Conservation (phyloP, 1,284 basidiomycete genomes). For the Sparassis latifolia region DNA sequence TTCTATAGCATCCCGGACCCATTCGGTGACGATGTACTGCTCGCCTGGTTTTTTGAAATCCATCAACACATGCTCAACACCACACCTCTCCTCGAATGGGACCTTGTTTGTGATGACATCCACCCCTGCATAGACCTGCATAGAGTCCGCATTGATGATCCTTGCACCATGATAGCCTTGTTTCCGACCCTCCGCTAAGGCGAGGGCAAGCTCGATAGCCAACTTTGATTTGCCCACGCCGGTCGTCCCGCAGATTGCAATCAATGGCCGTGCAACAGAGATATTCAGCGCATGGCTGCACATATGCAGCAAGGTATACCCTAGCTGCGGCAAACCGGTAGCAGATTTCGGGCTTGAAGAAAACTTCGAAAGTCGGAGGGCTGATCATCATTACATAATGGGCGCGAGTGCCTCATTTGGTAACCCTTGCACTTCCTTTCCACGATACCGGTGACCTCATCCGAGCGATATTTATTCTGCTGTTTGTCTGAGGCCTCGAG, state of each 20-base stretch:
- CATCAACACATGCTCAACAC: slow-evolving; percentile 87
- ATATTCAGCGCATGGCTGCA: background rate
- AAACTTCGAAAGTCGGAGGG: no score
- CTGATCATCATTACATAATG: no score
- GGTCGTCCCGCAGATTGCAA: slow-evolving; percentile 90
- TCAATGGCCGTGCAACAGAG: slow-evolving; percentile 45
- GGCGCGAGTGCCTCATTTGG: no score
- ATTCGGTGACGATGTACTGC: slow-evolving; percentile 83
- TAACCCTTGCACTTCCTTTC: no score
- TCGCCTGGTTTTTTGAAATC: slow-evolving; percentile 80
- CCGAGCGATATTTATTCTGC: no score
- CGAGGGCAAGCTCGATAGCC: slow-evolving; percentile 80
- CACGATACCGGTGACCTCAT: no score
- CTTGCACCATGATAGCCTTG: slow-evolving; percentile 54
- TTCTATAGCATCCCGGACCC: slow-evolving; percentile 72
- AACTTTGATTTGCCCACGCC: slow-evolving; percentile 96
- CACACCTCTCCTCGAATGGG: slow-evolving; percentile 67
- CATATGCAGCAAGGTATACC: no score
- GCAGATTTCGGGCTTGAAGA: no score
- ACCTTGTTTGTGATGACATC: slow-evolving; percentile 97
- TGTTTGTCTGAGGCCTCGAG: no score
- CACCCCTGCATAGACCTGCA: slow-evolving; percentile 96
- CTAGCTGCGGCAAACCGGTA: no score
- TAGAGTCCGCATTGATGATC: slow-evolving; percentile 93
- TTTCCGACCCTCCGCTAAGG: slow-evolving; percentile 27